Evolutionary conservation across 2,329 filamentous ascomycete species (phyloP).

Genomic region (Aspergillus pseudoterreus): DNA sequence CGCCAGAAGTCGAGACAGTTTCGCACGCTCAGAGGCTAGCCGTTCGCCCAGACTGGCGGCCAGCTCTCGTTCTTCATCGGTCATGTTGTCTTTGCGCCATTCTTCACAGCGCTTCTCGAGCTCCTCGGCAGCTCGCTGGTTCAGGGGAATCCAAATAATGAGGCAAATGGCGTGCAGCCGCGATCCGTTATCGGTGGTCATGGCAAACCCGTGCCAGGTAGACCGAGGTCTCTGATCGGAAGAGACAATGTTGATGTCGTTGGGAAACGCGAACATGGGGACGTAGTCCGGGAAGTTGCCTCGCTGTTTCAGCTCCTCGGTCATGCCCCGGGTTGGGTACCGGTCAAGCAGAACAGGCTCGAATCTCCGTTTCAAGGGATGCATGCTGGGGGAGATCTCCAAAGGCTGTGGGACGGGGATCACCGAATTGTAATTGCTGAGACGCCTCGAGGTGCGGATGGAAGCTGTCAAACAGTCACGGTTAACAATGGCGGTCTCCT

Average conservation of each 20-base stretch:
- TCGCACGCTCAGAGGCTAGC: conserved; percentile 80
- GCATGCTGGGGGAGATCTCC: conserved; percentile 86
- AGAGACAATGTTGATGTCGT: conserved; percentile 95
- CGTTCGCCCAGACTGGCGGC: conserved; percentile 87
- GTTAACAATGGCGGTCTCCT: conserved; percentile 9
- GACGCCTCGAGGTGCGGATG: conserved; percentile 75
- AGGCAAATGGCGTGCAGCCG: conserved; percentile 90
- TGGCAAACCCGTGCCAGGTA: conserved; percentile 99
- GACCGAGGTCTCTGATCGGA: conserved; percentile 89
- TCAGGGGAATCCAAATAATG: conserved; percentile 88
- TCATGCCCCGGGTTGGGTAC: conserved; percentile 79
- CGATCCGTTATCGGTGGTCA: conserved; percentile 89
- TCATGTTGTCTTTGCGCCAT: conserved; percentile 92
- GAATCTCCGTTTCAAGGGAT: conserved; percentile 88
- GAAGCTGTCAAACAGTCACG: conserved; percentile 49
- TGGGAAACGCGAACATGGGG: conserved; percentile 98
- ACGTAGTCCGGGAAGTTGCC: conserved; percentile 95
- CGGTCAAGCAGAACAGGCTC: conserved; percentile 94
- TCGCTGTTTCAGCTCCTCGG: conserved; percentile 74
- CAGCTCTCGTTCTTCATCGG: conserved; percentile 90
- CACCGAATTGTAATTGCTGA: conserved; percentile 98
- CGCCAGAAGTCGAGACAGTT: conserved; percentile 82
- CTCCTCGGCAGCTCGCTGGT: conserved; percentile 75
- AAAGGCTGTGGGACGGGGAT: conserved; percentile 91
- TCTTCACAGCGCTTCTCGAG: conserved; percentile 71